phyloP scores from a whole-genome alignment of 306 rosid species.

The Arachis hypogaea region DNA sequence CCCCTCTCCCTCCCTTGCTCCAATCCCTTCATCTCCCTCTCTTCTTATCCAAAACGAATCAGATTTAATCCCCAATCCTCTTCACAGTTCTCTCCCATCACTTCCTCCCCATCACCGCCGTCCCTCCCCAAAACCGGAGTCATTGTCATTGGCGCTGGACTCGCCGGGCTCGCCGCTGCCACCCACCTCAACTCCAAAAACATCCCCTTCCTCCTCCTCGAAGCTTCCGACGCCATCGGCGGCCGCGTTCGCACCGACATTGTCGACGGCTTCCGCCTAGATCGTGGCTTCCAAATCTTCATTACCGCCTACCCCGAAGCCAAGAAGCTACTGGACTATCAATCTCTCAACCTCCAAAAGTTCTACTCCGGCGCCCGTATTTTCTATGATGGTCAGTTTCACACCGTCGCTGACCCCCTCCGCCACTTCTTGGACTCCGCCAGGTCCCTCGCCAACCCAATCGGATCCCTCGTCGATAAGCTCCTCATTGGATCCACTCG shows the following conservation, averaged over 20 bases:
- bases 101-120: slow-evolving; percentile 30
- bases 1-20: slow-evolving; percentile 40
- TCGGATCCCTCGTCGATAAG: slow-evolving; percentile 73
- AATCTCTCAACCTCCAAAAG: slow-evolving; percentile 57
- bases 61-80: slow-evolving; percentile 52
- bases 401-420: slow-evolving; percentile 84
- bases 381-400: slow-evolving; percentile 64
- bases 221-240: slow-evolving; percentile 73
- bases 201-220: slow-evolving; percentile 77
- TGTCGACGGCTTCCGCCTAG: slow-evolving; percentile 77
- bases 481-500: slow-evolving; percentile 62
- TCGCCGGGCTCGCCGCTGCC: slow-evolving; percentile 84
- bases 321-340: slow-evolving; percentile 66
- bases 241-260: slow-evolving; percentile 83
- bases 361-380: slow-evolving; percentile 80
- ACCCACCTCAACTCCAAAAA: slow-evolving; percentile 66
- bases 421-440: slow-evolving; percentile 68
- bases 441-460: slow-evolving; percentile 64
- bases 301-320: slow-evolving; percentile 93
- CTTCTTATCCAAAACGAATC: slow-evolving; percentile 40
- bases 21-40: slow-evolving; percentile 34
- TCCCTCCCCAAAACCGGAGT: slow-evolving; percentile 46
- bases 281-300: slow-evolving; percentile 94
- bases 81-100: slow-evolving; percentile 33
- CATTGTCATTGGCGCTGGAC: slow-evolving; percentile 79